These are phyloP conservation scores for Asclepias syriaca DNA, from an alignment of 257 asterid genomes.

Conservation along the genomic window DNA sequence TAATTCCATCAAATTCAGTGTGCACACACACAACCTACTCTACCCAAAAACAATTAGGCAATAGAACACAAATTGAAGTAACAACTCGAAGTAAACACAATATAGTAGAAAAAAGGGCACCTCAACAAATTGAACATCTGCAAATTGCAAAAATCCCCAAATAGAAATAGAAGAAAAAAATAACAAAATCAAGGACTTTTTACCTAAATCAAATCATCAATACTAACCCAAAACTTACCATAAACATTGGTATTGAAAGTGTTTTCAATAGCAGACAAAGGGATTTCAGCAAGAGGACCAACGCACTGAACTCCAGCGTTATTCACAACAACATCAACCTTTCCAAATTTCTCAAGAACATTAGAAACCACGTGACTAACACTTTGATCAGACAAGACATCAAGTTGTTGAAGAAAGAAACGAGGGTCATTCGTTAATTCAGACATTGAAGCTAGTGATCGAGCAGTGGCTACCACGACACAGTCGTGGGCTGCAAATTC, in stretches of 20 bases:
- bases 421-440: constrained; percentile 57
- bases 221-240: constrained; percentile 33
- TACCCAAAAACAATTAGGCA: neutral
- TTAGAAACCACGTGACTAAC: constrained; percentile 52
- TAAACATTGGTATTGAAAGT: constrained; percentile 82
- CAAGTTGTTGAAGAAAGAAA: constrained; percentile 68
- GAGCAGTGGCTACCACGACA: constrained; percentile 87
- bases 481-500: constrained; percentile 73
- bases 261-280: constrained; percentile 49
- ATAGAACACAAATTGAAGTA: neutral
- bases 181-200: too few species aligned
- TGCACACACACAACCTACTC: too few species aligned
- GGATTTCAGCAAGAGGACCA: constrained; percentile 89
- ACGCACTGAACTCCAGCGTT: constrained; percentile 90
- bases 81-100: neutral
- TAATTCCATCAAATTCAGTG: neutral
- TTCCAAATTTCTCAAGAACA: constrained; percentile 63
- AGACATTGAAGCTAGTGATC: constrained; percentile 54
- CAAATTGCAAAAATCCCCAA: neutral
- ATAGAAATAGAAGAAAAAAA: neutral
- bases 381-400: constrained; percentile 66
- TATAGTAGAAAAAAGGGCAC: neutral
- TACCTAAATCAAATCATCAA: neutral
- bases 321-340: constrained; percentile 70
- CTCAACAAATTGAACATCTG: neutral